Evolutionary conservation across 2,329 filamentous ascomycete species (phyloP), one percentile per base, ranked within the genome.

Genomic region (Pseudofabraea citricarpa): DNA sequence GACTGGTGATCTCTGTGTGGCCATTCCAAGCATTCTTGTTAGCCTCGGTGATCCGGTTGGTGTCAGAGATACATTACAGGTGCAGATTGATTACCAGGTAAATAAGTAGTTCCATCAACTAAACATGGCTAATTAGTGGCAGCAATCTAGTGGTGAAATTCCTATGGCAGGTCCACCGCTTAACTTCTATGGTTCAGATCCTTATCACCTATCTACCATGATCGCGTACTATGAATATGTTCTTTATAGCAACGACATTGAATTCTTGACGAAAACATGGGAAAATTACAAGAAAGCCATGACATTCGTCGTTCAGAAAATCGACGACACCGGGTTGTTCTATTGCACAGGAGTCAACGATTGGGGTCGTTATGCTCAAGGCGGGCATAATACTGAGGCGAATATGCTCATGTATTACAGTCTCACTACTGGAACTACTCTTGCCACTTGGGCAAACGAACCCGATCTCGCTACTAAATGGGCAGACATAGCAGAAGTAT

Each of bases 1-100:
- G 77, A 72, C 78, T 9, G 79, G 79, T 1, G 79, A 83, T 54
- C 76, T 82, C 66, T 69, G 70, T 4, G 75, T 80, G 47, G 72
- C 75, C 4, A 65, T 77, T 0, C 75, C 77, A 3, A 69, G 65
- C 23, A 69, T 77, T 10, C 70, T 74, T 8, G 70, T 79, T 2
- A 75, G 72, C 6, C 79, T 75, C 0, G 70, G 72, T 21, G 74
- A 79, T 51, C 59, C 77, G 38, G 63, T 69, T 16, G 68, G 69
- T 26, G 64, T 77, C 6, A 65, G 67, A 15, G 75, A 75, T 47
- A 72, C 71, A 0, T 47, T 80, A 2, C 67, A 72, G 41, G 65
- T 66, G 0, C 63, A 75, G 46, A 74, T 74, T 40, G 64, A 64
- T 3, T 44, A 48, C 32, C 51, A 54, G 22, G 48, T 50, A 23